These are phyloP conservation scores for Acer negundo DNA, from an alignment of 345 rosid genomes.

Conservation along the genomic window DNA sequence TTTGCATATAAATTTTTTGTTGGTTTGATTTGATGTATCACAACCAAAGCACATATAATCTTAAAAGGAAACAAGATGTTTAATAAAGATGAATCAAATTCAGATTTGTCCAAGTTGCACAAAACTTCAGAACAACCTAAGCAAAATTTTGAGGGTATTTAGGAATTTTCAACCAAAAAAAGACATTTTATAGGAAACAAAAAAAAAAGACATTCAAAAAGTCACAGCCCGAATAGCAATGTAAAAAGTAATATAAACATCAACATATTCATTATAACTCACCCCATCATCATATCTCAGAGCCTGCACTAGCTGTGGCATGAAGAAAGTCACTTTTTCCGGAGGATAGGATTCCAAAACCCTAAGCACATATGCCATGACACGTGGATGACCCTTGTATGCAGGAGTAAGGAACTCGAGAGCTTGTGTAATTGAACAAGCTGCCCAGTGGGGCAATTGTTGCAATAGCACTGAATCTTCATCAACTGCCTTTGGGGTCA, in stretches of 20 bases:
- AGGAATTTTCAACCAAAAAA: slow-evolving; percentile 7
- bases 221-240: not conserved
- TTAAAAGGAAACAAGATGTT: not conserved
- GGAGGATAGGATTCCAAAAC: slow-evolving; percentile 99
- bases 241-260: not conserved
- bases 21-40: not conserved
- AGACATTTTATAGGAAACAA: not conserved
- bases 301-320: slow-evolving; percentile 98
- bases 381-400: slow-evolving; percentile 97
- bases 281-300: slow-evolving; percentile 92
- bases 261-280: slow-evolving; percentile 25
- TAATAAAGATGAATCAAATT: slow-evolving; percentile 11
- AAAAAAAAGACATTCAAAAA: not conserved
- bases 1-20: not conserved
- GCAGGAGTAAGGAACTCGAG: slow-evolving; percentile 95
- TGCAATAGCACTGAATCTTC: slow-evolving; percentile 92
- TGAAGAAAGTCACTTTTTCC: slow-evolving; percentile 90
- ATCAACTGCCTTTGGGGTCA: slow-evolving; percentile 92
- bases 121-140: not conserved
- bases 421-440: slow-evolving; percentile 96
- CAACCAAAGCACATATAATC: not conserved
- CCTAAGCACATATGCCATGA: slow-evolving; percentile 98
- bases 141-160: not conserved
- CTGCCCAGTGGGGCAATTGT: slow-evolving; percentile 99
- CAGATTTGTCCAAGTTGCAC: slow-evolving; percentile 5